phyloP scores from a whole-genome alignment of 495 filamentous ascomycete species.

The Trichoderma parareesei region DNA sequence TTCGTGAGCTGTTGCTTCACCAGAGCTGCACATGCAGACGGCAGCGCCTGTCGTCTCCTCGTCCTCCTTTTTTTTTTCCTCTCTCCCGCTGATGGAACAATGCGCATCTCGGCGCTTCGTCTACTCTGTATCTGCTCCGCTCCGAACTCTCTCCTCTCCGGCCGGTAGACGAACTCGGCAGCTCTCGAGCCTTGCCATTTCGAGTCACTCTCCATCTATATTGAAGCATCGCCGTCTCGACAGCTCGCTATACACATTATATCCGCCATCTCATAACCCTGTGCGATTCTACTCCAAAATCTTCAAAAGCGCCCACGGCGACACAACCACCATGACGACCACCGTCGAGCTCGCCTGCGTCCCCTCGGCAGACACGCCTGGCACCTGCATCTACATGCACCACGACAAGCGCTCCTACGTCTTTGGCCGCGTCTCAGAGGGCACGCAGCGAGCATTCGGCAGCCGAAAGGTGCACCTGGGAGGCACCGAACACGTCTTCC shows the following conservation, averaged over 20 bases:
- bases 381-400: slow-evolving; percentile 64
- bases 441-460: slow-evolving; percentile 66
- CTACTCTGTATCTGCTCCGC: neutral
- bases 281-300: neutral
- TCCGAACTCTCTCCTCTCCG: neutral
- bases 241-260: neutral
- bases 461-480: slow-evolving; percentile 53
- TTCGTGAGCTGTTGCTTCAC: neutral
- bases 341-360: slow-evolving; percentile 65
- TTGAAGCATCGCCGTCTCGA: neutral
- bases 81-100: slow-evolving; percentile 6
- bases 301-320: neutral
- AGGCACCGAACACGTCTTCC: slow-evolving; percentile 65
- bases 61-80: neutral
- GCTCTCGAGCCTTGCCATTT: neutral
- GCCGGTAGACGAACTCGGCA: neutral
- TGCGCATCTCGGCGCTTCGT: slow-evolving; percentile 1
- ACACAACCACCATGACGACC: slow-evolving; percentile 50
- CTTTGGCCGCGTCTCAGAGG: slow-evolving; percentile 79
- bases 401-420: slow-evolving; percentile 77
- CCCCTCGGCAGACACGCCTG: slow-evolving; percentile 86
- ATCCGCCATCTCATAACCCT: neutral
- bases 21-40: neutral
- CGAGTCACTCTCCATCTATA: neutral
- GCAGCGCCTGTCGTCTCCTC: neutral